These are phyloP conservation scores for Vigna trinervia DNA, from an alignment of 306 rosid genomes.

Conservation along the genomic window DNA sequence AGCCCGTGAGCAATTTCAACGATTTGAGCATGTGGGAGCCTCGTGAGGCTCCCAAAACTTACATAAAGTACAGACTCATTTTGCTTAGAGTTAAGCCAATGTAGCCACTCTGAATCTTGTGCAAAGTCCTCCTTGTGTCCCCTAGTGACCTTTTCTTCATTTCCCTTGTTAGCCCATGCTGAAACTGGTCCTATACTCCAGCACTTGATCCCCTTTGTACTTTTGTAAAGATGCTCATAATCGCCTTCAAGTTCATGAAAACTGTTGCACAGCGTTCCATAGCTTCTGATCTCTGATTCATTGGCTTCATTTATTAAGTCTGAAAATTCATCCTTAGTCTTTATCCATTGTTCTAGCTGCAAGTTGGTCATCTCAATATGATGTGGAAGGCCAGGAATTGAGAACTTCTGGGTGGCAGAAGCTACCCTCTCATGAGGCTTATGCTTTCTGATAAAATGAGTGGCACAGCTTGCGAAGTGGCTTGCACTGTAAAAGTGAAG, in stretches of 20 bases:
- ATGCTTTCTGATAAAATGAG: constrained; percentile 29
- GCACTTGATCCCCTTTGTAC: constrained; percentile 31
- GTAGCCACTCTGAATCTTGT: constrained; percentile 26
- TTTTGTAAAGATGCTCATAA: constrained; percentile 31
- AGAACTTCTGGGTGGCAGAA: constrained; percentile 34
- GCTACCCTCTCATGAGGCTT: constrained; percentile 42
- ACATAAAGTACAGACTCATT: constrained; percentile 39
- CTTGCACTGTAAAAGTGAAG: constrained; percentile 41
- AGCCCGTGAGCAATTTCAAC: constrained; percentile 43
- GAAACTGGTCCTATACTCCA: constrained; percentile 53
- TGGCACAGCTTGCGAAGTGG: constrained; percentile 33
- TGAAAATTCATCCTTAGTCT: neutral
- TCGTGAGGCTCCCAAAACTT: constrained; percentile 39
- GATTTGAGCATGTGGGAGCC: constrained; percentile 31
- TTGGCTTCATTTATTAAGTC: neutral
- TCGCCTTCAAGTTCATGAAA: constrained; percentile 48
- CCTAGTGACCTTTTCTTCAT: constrained; percentile 2
- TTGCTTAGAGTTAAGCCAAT: constrained; percentile 44
- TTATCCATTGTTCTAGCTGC: constrained; percentile 39
- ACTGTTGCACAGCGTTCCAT: constrained; percentile 42
- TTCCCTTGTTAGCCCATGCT: constrained; percentile 9
- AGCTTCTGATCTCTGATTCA: constrained; percentile 46
- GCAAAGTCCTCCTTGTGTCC: constrained; percentile 4
- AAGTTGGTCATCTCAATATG: constrained; percentile 18
- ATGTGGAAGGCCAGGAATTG: constrained; percentile 44